Conservation (phyloP, 768 basidiomycete genomes). For the Tulasnella sp. region DNA sequence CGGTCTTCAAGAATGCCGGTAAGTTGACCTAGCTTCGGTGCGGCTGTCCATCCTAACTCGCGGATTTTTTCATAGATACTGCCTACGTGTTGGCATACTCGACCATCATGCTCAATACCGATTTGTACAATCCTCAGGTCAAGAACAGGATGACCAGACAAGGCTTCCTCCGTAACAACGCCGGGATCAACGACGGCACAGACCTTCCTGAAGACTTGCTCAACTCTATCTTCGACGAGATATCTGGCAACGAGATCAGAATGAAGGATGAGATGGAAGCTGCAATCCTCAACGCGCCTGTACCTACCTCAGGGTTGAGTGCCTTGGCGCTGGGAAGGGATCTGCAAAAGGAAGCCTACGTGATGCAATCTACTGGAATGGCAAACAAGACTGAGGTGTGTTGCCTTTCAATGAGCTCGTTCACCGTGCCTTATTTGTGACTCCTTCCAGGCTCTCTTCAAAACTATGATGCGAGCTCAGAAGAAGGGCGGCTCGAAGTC, state of each 20-base stretch:
- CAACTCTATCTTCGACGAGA: constrained; percentile 75
- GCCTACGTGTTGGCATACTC: constrained; percentile 95
- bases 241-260: constrained; percentile 82
- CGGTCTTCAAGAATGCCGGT: constrained; percentile 91
- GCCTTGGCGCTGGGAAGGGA: constrained; percentile 88
- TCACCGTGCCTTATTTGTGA: background rate
- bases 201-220: constrained; percentile 84
- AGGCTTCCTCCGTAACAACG: constrained; percentile 90
- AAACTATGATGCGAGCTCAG: constrained; percentile 83
- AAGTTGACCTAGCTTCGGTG: constrained; percentile 18
- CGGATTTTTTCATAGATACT: constrained; percentile 43
- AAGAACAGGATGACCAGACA: constrained; percentile 88
- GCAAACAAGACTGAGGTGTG: constrained; percentile 87
- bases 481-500: constrained; percentile 64
- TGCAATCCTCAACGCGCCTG: constrained; percentile 27
- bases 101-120: constrained; percentile 92
- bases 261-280: constrained; percentile 97
- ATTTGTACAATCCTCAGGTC: constrained; percentile 89
- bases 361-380: constrained; percentile 93
- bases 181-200: constrained; percentile 86
- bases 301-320: constrained; percentile 51
- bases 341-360: constrained; percentile 90
- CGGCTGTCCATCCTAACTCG: background rate
- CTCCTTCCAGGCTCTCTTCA: constrained; percentile 64
- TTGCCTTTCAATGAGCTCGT: background rate